These are phyloP conservation scores for Peltaster fructicola DNA, from an alignment of 2,329 filamentous ascomycete species.

Conservation along the genomic window DNA sequence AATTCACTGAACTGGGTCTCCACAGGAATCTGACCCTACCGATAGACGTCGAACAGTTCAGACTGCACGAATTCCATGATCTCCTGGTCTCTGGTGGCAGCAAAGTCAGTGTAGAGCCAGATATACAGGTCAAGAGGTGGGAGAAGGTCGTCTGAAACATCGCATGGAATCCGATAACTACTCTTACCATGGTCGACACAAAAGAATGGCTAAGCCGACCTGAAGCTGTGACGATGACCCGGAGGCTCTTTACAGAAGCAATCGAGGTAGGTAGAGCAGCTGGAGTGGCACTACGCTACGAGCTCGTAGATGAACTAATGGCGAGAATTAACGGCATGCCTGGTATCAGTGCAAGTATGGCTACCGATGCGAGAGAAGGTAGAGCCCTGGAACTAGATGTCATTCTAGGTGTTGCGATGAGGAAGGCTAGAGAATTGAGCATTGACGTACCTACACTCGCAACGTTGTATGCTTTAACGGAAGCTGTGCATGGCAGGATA, in stretches of 20 bases:
- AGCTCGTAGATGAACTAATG: conserved; percentile 22
- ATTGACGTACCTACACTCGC: conserved; percentile 24
- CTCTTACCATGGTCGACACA: conserved; percentile 25
- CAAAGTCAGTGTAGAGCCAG: conserved; percentile 30
- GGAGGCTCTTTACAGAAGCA: conserved; percentile 26
- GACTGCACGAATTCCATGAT: conserved; percentile 25
- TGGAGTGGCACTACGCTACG: conserved; percentile 21
- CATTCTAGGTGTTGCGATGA: conserved; percentile 26
- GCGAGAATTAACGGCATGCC: conserved; percentile 23
- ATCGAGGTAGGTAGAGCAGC: conserved; percentile 24
- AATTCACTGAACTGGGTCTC: conserved; percentile 38
- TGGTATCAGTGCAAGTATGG: conserved; percentile 28
- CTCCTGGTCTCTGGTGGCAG: conserved; percentile 28
- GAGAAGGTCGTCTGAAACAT: conserved; percentile 44
- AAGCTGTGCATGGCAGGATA: conserved; percentile 12
- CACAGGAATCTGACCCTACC: conserved; percentile 25
- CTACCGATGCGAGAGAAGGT: conserved; percentile 24
- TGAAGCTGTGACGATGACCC: conserved; percentile 23
- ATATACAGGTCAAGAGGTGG: conserved; percentile 42
- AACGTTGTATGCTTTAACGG: conserved; percentile 19
- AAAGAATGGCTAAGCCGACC: conserved; percentile 26
- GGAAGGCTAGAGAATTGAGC: conserved; percentile 22
- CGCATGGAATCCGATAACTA: conserved; percentile 40
- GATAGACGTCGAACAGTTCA: conserved; percentile 16
- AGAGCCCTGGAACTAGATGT: conserved; percentile 30